Evolutionary conservation across 768 basidiomycete species (phyloP).

Genomic region (Russula compacta): DNA sequence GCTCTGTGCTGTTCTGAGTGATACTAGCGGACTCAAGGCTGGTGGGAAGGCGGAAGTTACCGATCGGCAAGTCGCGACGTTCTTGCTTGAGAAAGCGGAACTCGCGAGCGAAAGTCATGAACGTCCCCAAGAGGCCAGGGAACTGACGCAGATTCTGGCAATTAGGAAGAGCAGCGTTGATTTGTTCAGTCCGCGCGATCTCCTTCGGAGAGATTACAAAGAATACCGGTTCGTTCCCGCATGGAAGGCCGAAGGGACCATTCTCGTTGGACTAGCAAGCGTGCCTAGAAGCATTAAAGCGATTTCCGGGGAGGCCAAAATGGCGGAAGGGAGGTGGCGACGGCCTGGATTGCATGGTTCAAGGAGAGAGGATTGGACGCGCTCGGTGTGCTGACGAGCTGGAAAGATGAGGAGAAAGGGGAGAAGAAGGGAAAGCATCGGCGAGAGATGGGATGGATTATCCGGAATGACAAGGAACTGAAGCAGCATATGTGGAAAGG

Average conservation of each 20-base stretch:
- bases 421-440: conserved; percentile 47
- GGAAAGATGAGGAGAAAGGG: conserved; percentile 42
- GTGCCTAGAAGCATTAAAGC: conserved; percentile 61
- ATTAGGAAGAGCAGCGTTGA: conserved; percentile 60
- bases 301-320: conserved; percentile 41
- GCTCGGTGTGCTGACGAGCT: conserved; percentile 77
- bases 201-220: conserved; percentile 94
- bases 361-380: conserved; percentile 50
- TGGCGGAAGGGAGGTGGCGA: conserved; percentile 31
- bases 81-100: conserved; percentile 54
- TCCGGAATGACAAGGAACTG: conserved; percentile 37
- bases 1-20: conserved; percentile 72
- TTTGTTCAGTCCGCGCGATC: conserved; percentile 59
- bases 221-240: conserved; percentile 54
- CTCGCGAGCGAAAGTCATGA: conserved; percentile 25
- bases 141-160: conserved; percentile 40
- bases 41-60: conserved; percentile 65
- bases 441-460: conserved; percentile 60
- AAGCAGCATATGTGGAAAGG: conserved; percentile 46
- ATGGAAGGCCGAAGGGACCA: conserved; percentile 30
- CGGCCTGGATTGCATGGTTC: conserved; percentile 49
- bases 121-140: no score
- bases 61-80: conserved; percentile 56
- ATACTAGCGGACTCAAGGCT: conserved; percentile 70
- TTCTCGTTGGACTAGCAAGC: conserved; percentile 72